Conservation (phyloP, 2,329 filamentous ascomycete genomes). For the Zymoseptoria brevis region DNA sequence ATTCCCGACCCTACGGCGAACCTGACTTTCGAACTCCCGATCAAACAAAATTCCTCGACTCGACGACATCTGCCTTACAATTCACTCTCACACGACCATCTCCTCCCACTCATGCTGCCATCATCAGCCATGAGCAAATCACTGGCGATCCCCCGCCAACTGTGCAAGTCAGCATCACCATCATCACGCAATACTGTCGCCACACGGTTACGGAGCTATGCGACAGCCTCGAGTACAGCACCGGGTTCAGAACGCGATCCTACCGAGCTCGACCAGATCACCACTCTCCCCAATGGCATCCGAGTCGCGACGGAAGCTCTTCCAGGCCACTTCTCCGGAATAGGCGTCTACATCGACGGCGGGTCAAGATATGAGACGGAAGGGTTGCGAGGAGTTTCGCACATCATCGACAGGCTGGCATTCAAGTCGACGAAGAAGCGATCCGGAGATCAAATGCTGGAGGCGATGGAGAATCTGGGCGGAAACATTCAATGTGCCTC, state of each 20-base stretch:
- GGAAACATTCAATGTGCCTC: slow-evolving; percentile 97
- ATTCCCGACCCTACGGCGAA: no score
- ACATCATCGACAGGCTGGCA: slow-evolving; percentile 90
- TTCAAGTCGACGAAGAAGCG: slow-evolving; percentile 78
- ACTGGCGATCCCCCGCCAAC: slow-evolving; percentile 23
- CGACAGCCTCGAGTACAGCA: slow-evolving; percentile 18
- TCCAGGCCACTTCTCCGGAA: slow-evolving; percentile 86
- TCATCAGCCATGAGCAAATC: slow-evolving; percentile 23
- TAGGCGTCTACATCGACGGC: slow-evolving; percentile 92
- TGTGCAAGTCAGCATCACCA: slow-evolving; percentile 12
- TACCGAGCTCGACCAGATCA: slow-evolving; percentile 77
- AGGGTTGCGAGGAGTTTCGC: slow-evolving; percentile 77
- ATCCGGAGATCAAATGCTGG: slow-evolving; percentile 75
- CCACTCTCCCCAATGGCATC: slow-evolving; percentile 82
- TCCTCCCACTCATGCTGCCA: slow-evolving; percentile 1
- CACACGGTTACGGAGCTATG: slow-evolving; percentile 20
- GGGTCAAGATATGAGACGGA: slow-evolving; percentile 90
- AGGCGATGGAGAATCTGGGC: slow-evolving; percentile 77
- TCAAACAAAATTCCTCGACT: neutral
- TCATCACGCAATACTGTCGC: slow-evolving; percentile 5
- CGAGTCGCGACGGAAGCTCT: slow-evolving; percentile 91
- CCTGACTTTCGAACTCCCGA: neutral
- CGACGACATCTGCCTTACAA: neutral
- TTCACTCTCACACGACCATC: neutral
- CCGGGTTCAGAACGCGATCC: slow-evolving; percentile 54